Percentiles rank a stretch among this genome's conserved stretches.
These are phyloP conservation scores for Microbotryomycetes sp. DNA, from an alignment of 1,284 basidiomycete species.

Conservation along the genomic window DNA sequence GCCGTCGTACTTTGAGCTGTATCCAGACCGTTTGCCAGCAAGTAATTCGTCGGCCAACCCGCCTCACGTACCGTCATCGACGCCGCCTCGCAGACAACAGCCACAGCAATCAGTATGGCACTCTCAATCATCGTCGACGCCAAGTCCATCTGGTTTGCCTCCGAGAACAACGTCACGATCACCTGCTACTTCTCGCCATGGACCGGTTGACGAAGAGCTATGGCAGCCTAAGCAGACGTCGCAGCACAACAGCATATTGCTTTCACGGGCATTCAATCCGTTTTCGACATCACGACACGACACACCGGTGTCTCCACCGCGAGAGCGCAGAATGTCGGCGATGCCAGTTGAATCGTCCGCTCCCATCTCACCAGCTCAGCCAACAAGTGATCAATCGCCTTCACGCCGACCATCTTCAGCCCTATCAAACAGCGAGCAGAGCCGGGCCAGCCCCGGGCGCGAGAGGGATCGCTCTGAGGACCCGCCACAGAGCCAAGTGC, in stretches of 20 bases:
- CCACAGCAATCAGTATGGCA: not conserved
- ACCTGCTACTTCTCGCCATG: not conserved
- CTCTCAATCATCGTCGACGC: too few relatives aligned
- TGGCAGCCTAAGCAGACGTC: not conserved
- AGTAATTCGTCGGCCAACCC: not conserved
- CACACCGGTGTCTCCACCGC: not conserved
- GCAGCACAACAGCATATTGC: too few relatives aligned
- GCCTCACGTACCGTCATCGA: not conserved
- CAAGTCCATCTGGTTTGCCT: too few relatives aligned
- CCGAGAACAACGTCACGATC: not conserved
- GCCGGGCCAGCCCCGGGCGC: too few relatives aligned
- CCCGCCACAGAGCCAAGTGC: not conserved
- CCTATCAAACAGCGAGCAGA: not conserved
- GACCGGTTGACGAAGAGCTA: not conserved
- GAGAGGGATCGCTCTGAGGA: not conserved
- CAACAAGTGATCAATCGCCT: not conserved
- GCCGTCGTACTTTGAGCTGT: not conserved
- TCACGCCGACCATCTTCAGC: not conserved
- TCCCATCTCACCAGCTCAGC: not conserved
- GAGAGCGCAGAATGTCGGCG: not conserved
- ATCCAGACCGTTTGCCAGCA: not conserved
- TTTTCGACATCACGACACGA: not conserved
- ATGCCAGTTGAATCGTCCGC: not conserved
- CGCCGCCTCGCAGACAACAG: not conserved
- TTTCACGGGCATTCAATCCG: not conserved